Evolutionary conservation across 768 basidiomycete species (phyloP).

Genomic region (Epithele typhae): DNA sequence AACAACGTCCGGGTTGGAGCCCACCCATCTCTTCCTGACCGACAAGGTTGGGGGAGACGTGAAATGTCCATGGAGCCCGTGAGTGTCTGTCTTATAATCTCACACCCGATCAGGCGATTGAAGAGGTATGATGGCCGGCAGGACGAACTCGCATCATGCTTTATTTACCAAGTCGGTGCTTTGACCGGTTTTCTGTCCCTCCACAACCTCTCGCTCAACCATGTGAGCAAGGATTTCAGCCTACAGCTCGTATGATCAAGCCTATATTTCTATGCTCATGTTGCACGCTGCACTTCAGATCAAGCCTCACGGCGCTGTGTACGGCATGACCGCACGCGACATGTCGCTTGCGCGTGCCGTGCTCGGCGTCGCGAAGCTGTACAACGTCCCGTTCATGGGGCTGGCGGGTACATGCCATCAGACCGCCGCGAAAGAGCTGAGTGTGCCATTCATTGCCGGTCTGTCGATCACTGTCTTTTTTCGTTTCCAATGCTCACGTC

Average conservation of each 20-base stretch:
- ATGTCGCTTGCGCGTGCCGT: conserved; percentile 51
- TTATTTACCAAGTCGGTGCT: conserved; percentile 68
- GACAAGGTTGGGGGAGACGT: conserved; percentile 61
- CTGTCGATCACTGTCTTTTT: conserved; percentile 2
- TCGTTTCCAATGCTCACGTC: too few species aligned
- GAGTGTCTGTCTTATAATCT: conserved; percentile 13
- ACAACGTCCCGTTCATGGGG: conserved; percentile 55
- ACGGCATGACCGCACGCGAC: conserved; percentile 54
- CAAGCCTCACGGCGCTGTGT: conserved; percentile 60
- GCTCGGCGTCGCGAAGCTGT: conserved; percentile 50
- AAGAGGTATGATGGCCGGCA: conserved; percentile 24
- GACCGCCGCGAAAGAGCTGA: conserved; percentile 45
- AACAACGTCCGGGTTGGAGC: conserved; percentile 59
- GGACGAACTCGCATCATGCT: conserved; percentile 53
- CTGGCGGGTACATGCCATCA: conserved; percentile 64
- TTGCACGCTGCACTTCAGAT: conserved; percentile 31
- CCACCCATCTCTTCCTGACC: conserved; percentile 60
- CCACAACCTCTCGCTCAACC: conserved; percentile 49
- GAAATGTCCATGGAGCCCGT: conserved; percentile 63
- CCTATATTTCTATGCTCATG: not conserved
- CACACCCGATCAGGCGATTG: not conserved
- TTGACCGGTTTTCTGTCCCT: conserved; percentile 53
- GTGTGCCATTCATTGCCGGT: conserved; percentile 62
- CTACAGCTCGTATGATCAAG: not conserved
- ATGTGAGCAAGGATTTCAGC: conserved; percentile 38